A percentile compares a stretch with the other conserved stretches of the same genome.
phyloP scores from a whole-genome alignment of 2,329 filamentous ascomycete species.

The Metarhizium sp. region DNA sequence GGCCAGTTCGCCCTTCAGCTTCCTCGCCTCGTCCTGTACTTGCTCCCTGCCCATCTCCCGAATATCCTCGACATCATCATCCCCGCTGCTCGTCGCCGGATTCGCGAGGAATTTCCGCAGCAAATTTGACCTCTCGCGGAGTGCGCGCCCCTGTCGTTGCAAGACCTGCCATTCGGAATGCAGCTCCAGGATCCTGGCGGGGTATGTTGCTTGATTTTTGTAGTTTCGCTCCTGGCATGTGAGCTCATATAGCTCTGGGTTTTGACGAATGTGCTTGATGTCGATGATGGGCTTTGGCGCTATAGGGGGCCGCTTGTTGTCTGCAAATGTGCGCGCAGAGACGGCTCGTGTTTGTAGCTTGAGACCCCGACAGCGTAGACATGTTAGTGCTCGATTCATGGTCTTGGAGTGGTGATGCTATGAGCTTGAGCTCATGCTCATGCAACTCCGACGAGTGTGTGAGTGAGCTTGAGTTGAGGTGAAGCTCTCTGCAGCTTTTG shows the following conservation, averaged over 20 bases:
- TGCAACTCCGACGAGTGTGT: background rate
- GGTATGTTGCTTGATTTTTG: slow-evolving; percentile 41
- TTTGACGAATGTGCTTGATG: slow-evolving; percentile 82
- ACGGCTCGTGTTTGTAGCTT: slow-evolving; percentile 8
- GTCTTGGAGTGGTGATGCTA: slow-evolving; percentile 7
- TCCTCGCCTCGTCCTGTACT: slow-evolving; percentile 54
- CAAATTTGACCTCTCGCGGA: slow-evolving; percentile 59
- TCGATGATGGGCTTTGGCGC: slow-evolving; percentile 75
- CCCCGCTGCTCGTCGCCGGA: slow-evolving; percentile 35
- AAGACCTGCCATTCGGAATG: slow-evolving; percentile 50
- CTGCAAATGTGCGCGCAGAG: slow-evolving; percentile 14
- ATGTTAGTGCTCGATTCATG: slow-evolving; percentile 22
- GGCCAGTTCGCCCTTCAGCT: slow-evolving; percentile 53
- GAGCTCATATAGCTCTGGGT: slow-evolving; percentile 67
- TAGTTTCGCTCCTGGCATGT: slow-evolving; percentile 88
- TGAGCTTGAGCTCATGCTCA: background rate
- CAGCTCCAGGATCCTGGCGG: slow-evolving; percentile 44
- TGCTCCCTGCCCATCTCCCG: slow-evolving; percentile 33
- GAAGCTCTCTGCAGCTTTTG: background rate
- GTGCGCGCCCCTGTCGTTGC: slow-evolving; percentile 48
- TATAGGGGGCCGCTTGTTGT: slow-evolving; percentile 47
- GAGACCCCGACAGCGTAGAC: slow-evolving; percentile 16
- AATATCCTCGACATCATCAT: slow-evolving; percentile 28
- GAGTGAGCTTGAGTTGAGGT: slow-evolving; percentile 2
- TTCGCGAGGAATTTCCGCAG: slow-evolving; percentile 47